phyloP scores from a whole-genome alignment of 2,329 filamentous ascomycete genomes.

The Parascedosporium putredinis region DNA sequence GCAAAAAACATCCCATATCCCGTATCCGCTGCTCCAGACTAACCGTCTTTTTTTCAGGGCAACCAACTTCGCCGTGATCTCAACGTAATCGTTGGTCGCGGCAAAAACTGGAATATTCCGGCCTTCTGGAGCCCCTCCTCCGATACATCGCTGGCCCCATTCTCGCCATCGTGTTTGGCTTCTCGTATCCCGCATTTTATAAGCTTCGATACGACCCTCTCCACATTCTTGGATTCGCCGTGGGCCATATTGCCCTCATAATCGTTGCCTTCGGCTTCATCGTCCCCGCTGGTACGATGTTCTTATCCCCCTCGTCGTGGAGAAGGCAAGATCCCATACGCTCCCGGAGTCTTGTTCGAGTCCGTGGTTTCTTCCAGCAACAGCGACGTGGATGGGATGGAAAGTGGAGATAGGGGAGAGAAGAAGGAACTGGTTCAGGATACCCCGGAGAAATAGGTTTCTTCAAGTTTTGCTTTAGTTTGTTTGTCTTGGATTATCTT shows the following conservation, averaged over 20 bases:
- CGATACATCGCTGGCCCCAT: constrained; percentile 39
- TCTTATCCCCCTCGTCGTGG: constrained; percentile 37
- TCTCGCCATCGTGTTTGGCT: constrained; percentile 39
- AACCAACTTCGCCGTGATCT: constrained; percentile 46
- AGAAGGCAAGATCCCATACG: constrained; percentile 29
- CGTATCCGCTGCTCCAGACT: no score
- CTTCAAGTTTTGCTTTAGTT: no score
- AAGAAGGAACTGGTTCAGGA: background rate
- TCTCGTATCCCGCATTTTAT: constrained; percentile 40
- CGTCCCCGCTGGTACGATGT: constrained; percentile 43
- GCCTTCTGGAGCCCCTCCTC: constrained; percentile 37
- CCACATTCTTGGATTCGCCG: constrained; percentile 37
- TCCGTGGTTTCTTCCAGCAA: background rate
- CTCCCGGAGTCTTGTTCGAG: constrained; percentile 8
- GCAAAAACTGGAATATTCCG: constrained; percentile 47
- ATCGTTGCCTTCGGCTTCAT: constrained; percentile 37
- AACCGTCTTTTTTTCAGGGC: constrained; percentile 25
- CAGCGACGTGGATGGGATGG: background rate
- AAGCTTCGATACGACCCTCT: constrained; percentile 36
- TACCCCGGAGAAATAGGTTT: background rate
- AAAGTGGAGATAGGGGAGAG: background rate
- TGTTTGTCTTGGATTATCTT: no score
- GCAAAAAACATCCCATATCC: no score
- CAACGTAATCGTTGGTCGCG: constrained; percentile 40
- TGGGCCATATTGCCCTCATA: constrained; percentile 35